Percentiles rank a stretch among this genome's conserved stretches.
phyloP scores from a whole-genome alignment of 257 asterid genomes.

The Coffea eugenioides region DNA sequence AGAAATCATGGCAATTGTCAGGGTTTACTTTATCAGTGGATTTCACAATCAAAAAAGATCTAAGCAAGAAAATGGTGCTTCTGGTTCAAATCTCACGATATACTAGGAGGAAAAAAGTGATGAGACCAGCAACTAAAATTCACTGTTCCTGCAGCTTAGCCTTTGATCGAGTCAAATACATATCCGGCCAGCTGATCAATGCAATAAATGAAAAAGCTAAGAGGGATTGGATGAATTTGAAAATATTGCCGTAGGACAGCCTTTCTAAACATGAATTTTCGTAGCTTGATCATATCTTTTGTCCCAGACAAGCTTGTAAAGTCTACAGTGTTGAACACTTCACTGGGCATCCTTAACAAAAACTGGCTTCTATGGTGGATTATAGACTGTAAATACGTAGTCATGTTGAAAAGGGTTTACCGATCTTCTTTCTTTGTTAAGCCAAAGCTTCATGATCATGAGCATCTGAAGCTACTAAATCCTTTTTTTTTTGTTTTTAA shows the following conservation, averaged over 20 bases:
- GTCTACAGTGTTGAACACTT: not conserved
- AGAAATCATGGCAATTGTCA: not conserved
- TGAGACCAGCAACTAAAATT: constrained; percentile 7
- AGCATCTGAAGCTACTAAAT: not conserved
- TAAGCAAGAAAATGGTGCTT: not conserved
- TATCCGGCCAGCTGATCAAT: not conserved
- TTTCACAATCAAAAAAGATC: not conserved
- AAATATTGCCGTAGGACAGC: not conserved
- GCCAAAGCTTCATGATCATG: not conserved
- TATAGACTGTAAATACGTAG: not conserved
- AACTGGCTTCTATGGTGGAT: not conserved
- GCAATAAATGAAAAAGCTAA: not conserved
- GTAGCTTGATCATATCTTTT: not conserved
- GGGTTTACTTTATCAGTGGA: not conserved
- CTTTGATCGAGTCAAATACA: not conserved
- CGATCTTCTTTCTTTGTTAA: not conserved
- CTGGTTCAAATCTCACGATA: not conserved
- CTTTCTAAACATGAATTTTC: constrained; percentile 10
- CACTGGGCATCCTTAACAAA: not conserved
- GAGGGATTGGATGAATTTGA: not conserved
- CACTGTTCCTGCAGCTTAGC: constrained; percentile 4
- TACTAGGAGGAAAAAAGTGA: not conserved
- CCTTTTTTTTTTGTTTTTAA: not conserved
- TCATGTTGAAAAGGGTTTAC: not conserved
- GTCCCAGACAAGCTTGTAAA: not conserved